Evolutionary conservation across 179 eudicot species (phyloP).

Genomic region (Drosera spatulata): DNA sequence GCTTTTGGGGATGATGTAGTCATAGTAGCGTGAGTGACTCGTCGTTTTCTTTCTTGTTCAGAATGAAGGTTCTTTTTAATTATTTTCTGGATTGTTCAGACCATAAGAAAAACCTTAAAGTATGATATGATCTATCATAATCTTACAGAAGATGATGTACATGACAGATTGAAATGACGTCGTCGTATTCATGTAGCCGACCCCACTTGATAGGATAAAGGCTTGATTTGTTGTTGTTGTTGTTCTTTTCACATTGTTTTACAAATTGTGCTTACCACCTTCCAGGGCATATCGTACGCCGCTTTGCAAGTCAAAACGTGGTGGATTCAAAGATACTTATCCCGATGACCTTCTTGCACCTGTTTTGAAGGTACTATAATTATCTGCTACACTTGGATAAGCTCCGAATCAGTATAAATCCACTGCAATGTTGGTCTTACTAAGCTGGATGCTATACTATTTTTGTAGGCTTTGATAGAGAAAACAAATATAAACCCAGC

Average conservation of each 20-base stretch:
- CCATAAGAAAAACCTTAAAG: too few relatives aligned
- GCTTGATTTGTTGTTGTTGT: too few relatives aligned
- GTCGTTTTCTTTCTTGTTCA: not conserved
- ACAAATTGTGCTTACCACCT: not conserved
- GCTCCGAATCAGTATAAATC: too few relatives aligned
- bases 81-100: too few relatives aligned
- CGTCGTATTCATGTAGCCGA: too few relatives aligned
- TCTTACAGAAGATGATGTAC: too few relatives aligned
- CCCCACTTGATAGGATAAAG: too few relatives aligned
- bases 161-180: too few relatives aligned
- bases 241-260: not conserved
- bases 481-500: conserved; percentile 83
- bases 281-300: conserved; percentile 77
- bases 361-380: conserved; percentile 46
- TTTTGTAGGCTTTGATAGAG: conserved; percentile 74
- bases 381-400: not conserved
- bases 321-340: conserved; percentile 83
- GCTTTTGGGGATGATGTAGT: conserved; percentile 89
- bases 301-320: conserved; percentile 82
- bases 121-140: too few relatives aligned
- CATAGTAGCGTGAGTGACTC: conserved; percentile 71
- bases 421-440: too few relatives aligned
- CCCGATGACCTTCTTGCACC: conserved; percentile 91
- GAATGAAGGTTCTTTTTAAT: too few relatives aligned
- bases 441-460: not conserved